Evolutionary conservation across 176 grass and related monocot genomes (phyloP), one percentile per base, ranked within the genome.

Genomic region (Bonia amplexicaulis): DNA sequence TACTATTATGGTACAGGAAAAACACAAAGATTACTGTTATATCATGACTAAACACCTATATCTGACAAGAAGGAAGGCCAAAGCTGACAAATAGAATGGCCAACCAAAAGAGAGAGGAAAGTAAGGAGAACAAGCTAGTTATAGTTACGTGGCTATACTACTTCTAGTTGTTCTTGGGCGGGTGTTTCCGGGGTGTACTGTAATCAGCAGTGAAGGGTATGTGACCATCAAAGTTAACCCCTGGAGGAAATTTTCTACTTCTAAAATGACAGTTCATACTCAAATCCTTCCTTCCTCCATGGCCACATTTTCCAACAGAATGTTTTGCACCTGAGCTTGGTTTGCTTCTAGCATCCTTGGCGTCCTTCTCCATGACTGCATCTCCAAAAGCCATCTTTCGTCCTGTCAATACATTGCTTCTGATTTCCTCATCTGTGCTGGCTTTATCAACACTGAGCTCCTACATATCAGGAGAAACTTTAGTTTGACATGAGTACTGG

Each of bases 161-260:
- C 74, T 61, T 72, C 73, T 91, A 95, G 84, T 97, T 97, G 89
- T 97, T 94, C 87, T 88, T 95, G 74, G 93, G 90, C 60, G 85
- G 84, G 63, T 97, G 95, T 25, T 84, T 84, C 67, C 7, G 35
- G 9, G 89, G 80, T 71, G 17, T 25, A 76, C 9, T 12, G 68
- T 97, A 95, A 88, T 97, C 93, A 26, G 89, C 86, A 45, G 88
- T 82, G 84, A 95, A 95, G 53, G 92, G 85, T 73, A 90, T 84
- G 51, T 81, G 72, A 12, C 89, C 87, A 77, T 80, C 89, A 80
- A 97, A 90, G 44, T 85, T 70, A 55, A 66, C 87, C 64, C 25
- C 79, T 31, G 74, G 69, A 57, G 27, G 80, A 85, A 76, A 17
- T 63, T 66, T 89, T 73, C 86, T 94, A 72, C 71, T 71, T 75